A percentile compares a stretch with the other conserved stretches of the same genome.
Conservation (phyloP, 139 green algal species). For the Chlamydomonas sphaeroides region DNA sequence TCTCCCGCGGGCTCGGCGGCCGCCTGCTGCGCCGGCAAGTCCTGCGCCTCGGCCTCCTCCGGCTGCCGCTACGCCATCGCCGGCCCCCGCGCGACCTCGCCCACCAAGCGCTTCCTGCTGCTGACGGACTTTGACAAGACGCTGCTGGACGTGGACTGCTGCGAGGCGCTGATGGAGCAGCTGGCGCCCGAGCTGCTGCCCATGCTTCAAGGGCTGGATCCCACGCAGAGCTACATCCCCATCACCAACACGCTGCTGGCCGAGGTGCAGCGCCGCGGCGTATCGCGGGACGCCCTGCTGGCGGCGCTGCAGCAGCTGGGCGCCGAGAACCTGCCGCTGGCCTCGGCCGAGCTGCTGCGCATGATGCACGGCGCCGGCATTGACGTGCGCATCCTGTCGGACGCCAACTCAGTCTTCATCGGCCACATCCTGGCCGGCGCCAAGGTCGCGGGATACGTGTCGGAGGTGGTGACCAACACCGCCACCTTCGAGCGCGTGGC, state of each 20-base stretch:
- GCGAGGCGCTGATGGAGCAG: constrained; percentile 73
- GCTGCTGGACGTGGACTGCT: constrained; percentile 49
- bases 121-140: constrained; percentile 75
- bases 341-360: constrained; percentile 57
- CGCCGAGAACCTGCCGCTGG: constrained; percentile 66
- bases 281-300: constrained; percentile 74
- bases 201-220: constrained; percentile 65
- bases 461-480: constrained; percentile 75
- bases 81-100: not conserved
- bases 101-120: constrained; percentile 55
- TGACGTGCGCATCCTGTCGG: constrained; percentile 71
- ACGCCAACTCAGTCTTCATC: constrained; percentile 86
- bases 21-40: too few species aligned
- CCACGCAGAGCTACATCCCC: constrained; percentile 69
- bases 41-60: not conserved
- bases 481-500: constrained; percentile 67
- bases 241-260: constrained; percentile 81
- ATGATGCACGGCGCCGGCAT: constrained; percentile 42
- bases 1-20: not conserved
- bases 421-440: constrained; percentile 73
- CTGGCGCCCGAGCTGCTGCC: constrained; percentile 87
- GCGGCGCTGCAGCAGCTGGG: constrained; percentile 70
- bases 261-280: constrained; percentile 78
- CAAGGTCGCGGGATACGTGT: constrained; percentile 57
- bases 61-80: not conserved